Evolutionary conservation across 1,284 basidiomycete species (phyloP), one percentile per base, ranked within the genome.

Genomic region (Xanthoconium separans): DNA sequence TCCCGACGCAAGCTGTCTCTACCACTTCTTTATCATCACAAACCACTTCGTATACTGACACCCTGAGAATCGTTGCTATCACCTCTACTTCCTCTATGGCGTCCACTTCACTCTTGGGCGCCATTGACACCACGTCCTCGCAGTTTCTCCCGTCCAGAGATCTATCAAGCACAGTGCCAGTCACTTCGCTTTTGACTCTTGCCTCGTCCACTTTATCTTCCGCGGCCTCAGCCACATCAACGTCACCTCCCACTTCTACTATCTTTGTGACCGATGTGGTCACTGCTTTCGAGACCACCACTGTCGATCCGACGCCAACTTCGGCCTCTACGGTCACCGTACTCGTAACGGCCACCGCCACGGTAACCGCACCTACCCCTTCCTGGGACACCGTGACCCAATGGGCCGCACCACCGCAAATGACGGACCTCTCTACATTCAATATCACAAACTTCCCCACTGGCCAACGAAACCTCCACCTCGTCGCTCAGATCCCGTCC

Each of bases 361-460:
- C 62, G 0, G 45, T 58, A 9, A 43, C 62, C 2, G 36, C 64
- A 1, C 29, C 58, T 3, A 39, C 57, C 3, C 55, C 60, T 12
- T 39, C 50, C 24, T 58, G 61, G 44, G 57, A 56, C 41, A 42
- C 63, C 44, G 64, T 65, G 22, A 70, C 69, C 4, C 49, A 66
- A 20, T 90, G 87, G 87, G 54, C 71, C 2, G 68, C 74, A 6
- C 83, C 87, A 0, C 59, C 74, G 0, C 70, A 75, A 20, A 81
- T 87, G 73, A 75, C 77, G 0, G 78, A 88, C 63, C 75, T 91
- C 30, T 70, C 74, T 22, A 61, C 79, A 2, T 90, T 89, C 75
- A 80, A 81, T 46, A 68, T 90, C 56, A 75, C 81, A 18, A 68
- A 75, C 51, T 86, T 85, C 61, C 74, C 83, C 0, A 77, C 73